Conservation (phyloP, 257 asterid genomes). For the Perilla frutescens region DNA sequence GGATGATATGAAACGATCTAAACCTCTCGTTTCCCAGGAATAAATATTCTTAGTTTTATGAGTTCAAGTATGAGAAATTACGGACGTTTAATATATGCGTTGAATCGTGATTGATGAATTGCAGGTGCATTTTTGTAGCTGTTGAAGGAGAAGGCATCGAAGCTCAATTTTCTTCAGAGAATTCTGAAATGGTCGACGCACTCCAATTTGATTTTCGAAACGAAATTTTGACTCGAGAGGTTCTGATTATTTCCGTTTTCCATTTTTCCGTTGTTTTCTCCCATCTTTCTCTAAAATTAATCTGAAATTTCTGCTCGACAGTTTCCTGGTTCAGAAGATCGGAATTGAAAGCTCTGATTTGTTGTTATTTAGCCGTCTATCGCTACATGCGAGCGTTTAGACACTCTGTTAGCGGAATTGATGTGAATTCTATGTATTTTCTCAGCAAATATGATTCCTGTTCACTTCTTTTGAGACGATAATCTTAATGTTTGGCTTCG, state of each 20-base stretch:
- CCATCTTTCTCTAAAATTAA: constrained; percentile 10
- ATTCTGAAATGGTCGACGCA: constrained; percentile 29
- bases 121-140: constrained; percentile 35
- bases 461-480: constrained; percentile 24
- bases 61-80: constrained; percentile 22
- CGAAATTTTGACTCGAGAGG: constrained; percentile 32
- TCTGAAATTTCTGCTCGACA: constrained; percentile 30
- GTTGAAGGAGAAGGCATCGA: constrained; percentile 27
- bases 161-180: constrained; percentile 27
- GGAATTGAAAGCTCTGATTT: constrained; percentile 30
- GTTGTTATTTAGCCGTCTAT: constrained; percentile 23
- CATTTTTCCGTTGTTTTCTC: constrained; percentile 3
- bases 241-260: constrained; percentile 14
- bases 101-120: constrained; percentile 25
- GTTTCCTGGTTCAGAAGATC: constrained; percentile 34
- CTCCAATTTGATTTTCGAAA: constrained; percentile 27
- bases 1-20: constrained; percentile 31
- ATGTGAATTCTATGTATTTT: constrained; percentile 19
- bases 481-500: constrained; percentile 19
- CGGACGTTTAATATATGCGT: constrained; percentile 9
- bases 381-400: constrained; percentile 23
- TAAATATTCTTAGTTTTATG: constrained; percentile 7
- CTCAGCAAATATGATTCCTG: neutral
- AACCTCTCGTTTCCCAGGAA: constrained; percentile 22
- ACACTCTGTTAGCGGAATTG: constrained; percentile 33